A percentile compares a stretch with the other conserved stretches of the same genome.
Evolutionary conservation across 805 yeast species (phyloP).

Genomic region (Suhomyces xylopsoci): DNA sequence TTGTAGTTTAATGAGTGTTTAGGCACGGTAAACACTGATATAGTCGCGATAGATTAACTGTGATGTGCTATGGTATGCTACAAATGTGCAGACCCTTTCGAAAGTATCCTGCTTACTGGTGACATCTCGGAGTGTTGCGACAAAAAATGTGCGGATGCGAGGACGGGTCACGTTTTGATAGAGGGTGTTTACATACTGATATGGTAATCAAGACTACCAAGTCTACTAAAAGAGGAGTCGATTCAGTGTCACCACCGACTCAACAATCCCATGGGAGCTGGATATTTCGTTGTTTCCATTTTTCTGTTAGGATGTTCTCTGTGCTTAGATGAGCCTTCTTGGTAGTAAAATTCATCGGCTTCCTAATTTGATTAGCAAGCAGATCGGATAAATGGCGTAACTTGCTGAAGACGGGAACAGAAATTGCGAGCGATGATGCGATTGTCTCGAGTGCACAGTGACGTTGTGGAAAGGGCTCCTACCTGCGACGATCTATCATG

Average conservation of each 20-base stretch:
- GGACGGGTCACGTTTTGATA: neutral
- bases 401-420: neutral
- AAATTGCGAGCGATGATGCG: neutral
- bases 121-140: conserved; percentile 1
- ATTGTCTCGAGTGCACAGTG: neutral
- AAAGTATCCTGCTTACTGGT: neutral
- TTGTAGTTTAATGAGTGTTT: neutral
- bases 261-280: too few species aligned
- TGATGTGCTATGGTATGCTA: neutral
- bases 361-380: neutral
- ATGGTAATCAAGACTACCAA: neutral
- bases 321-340: neutral
- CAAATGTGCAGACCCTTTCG: neutral
- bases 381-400: neutral
- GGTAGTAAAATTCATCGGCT: neutral
- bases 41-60: neutral
- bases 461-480: neutral
- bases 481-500: neutral
- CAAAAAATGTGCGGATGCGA: neutral
- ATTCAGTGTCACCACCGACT: too few species aligned
- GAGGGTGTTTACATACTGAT: neutral
- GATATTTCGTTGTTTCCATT: too few species aligned
- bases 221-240: too few species aligned
- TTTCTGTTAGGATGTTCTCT: neutral
- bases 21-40: neutral